A percentile compares a stretch with the other conserved stretches of the same genome.
Conservation (phyloP, 1,139 yeast species). For the Candida tunisiensis region DNA sequence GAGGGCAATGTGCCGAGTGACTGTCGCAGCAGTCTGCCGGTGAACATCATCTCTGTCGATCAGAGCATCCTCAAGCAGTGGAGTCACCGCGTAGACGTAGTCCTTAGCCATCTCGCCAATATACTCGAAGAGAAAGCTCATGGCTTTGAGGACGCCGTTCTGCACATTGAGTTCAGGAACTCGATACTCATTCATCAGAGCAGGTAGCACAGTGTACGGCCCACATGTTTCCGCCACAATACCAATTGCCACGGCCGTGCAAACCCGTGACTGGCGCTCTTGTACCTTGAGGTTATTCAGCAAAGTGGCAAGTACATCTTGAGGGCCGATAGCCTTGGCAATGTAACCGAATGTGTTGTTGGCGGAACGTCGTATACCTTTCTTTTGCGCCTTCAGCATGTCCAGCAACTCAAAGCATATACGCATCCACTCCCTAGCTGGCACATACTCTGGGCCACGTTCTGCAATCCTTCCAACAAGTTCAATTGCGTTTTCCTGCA, state of each 20-base stretch:
- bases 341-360: conserved; percentile 85
- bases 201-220: conserved; percentile 93
- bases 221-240: conserved; percentile 90
- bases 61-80: conserved; percentile 77
- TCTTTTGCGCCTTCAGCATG: conserved; percentile 72
- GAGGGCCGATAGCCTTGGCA: conserved; percentile 91
- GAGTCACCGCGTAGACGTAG: conserved; percentile 67
- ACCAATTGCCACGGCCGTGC: conserved; percentile 97
- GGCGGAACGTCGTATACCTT: conserved; percentile 68
- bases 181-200: conserved; percentile 87
- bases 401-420: conserved; percentile 85
- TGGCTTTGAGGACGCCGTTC: conserved; percentile 84
- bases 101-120: conserved; percentile 72
- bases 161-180: conserved; percentile 90
- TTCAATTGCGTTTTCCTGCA: conserved; percentile 70
- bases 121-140: conserved; percentile 89
- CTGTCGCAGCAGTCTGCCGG: conserved; percentile 90
- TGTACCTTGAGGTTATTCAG: conserved; percentile 78
- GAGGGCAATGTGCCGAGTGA: conserved; percentile 65
- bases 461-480: conserved; percentile 75
- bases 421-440: conserved; percentile 96
- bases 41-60: conserved; percentile 87
- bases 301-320: conserved; percentile 76
- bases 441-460: conserved; percentile 69
- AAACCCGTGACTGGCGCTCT: conserved; percentile 90